Conservation (phyloP, 352 stramenopile species). For the Peronospora destructor region DNA sequence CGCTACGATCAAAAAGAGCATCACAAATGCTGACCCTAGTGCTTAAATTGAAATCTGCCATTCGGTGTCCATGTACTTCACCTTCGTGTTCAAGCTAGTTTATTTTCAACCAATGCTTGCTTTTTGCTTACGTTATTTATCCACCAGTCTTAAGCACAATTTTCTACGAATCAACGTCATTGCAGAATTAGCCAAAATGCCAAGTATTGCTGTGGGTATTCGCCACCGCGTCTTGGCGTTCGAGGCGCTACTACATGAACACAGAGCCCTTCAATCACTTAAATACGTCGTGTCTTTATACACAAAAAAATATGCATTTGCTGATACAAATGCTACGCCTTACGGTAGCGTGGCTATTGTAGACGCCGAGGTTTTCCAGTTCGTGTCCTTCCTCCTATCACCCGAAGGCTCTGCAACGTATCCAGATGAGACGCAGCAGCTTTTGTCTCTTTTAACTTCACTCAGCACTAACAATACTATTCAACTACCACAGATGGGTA, state of each 20-base stretch:
- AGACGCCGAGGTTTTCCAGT: conserved; percentile 34
- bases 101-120: not conserved
- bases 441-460: conserved; percentile 7
- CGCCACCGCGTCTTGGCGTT: conserved; percentile 37
- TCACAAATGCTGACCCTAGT: conserved; percentile 75
- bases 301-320: not conserved
- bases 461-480: conserved; percentile 2
- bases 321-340: not conserved
- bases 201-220: conserved; percentile 28
- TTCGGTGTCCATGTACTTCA: conserved; percentile 86
- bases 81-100: conserved; percentile 31
- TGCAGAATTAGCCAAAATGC: conserved; percentile 14
- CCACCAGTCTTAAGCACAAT: conserved; percentile 5
- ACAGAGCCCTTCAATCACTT: conserved; percentile 15
- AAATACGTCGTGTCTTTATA: conserved; percentile 7
- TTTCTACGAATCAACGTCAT: conserved; percentile 19
- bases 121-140: not conserved
- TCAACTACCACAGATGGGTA: not conserved
- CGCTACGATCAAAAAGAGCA: conserved; percentile 30
- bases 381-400: conserved; percentile 27
- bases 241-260: conserved; percentile 35
- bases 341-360: conserved; percentile 28
- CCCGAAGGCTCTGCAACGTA: conserved; percentile 15
- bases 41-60: conserved; percentile 70
- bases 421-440: conserved; percentile 23